phyloP scores from a whole-genome alignment of 2,329 filamentous ascomycete species.

The Botrytis elliptica region DNA sequence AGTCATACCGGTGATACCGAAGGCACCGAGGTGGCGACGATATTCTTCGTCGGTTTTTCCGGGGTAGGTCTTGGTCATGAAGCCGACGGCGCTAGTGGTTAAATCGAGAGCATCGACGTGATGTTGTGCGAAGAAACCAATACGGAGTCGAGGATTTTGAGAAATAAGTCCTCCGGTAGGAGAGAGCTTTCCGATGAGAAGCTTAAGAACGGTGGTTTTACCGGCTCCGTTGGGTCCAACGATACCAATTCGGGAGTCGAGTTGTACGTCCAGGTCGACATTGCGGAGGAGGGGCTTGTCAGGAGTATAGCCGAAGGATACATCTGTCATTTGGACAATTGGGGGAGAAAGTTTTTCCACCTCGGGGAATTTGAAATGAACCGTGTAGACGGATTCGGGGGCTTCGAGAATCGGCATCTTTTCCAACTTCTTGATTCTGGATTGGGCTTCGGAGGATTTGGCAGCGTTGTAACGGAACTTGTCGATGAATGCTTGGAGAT shows the following conservation, averaged over 20 bases:
- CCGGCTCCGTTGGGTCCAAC: constrained; percentile 98
- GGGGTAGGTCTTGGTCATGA: constrained; percentile 91
- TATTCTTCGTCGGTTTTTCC: constrained; percentile 96
- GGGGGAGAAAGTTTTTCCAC: constrained; percentile 97
- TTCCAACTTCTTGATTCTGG: constrained; percentile 97
- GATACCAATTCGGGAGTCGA: constrained; percentile 97
- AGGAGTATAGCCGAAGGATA: constrained; percentile 81
- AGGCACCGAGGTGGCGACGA: constrained; percentile 87
- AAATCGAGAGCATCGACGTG: constrained; percentile 96
- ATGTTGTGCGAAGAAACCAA: constrained; percentile 98
- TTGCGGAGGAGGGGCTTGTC: constrained; percentile 79
- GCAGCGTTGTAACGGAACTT: constrained; percentile 99
- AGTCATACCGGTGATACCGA: constrained; percentile 88
- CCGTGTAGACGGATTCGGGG: constrained; percentile 90
- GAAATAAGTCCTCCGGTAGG: constrained; percentile 80
- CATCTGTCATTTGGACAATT: constrained; percentile 94
- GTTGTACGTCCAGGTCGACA: constrained; percentile 93
- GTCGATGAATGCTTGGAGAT: constrained; percentile 97
- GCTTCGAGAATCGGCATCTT: constrained; percentile 90
- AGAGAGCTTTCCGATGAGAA: constrained; percentile 84
- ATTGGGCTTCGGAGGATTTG: constrained; percentile 97
- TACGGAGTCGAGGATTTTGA: constrained; percentile 79
- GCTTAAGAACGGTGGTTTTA: constrained; percentile 97
- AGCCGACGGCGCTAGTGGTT: constrained; percentile 83
- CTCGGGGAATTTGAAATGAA: constrained; percentile 95